These are phyloP conservation scores for Fusarium vanettenii DNA, from an alignment of 2,329 filamentous ascomycete genomes.

Conservation along the genomic window DNA sequence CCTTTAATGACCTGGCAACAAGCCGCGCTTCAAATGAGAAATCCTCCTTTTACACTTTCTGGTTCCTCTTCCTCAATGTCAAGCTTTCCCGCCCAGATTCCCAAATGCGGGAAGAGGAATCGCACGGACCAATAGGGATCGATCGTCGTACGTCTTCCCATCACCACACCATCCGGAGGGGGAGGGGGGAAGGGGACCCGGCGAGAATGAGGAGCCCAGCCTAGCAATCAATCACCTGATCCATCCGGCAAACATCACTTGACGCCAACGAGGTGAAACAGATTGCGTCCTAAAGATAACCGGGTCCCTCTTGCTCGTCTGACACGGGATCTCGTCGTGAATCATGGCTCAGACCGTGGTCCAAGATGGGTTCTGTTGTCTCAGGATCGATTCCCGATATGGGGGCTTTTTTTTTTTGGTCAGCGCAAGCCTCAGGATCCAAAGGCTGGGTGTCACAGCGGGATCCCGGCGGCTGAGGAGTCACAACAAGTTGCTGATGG, in stretches of 20 bases:
- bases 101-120: slow-evolving; percentile 25
- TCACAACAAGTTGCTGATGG: neutral
- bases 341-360: slow-evolving; percentile 2
- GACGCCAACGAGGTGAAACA: slow-evolving; percentile 34
- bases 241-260: slow-evolving; percentile 30
- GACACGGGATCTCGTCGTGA: slow-evolving; percentile 8
- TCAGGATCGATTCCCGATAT: neutral
- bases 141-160: slow-evolving; percentile 1
- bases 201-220: neutral
- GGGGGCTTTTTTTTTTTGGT: slow-evolving; percentile 2
- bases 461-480: slow-evolving; percentile 1
- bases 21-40: neutral
- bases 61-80: neutral
- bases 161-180: slow-evolving; percentile 16
- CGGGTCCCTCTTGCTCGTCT: slow-evolving; percentile 15
- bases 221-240: slow-evolving; percentile 34
- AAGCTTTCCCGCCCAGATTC: slow-evolving; percentile 15
- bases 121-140: slow-evolving; percentile 27
- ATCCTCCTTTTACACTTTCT: slow-evolving; percentile 1
- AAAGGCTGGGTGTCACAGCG: slow-evolving; percentile 6
- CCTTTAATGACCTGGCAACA: neutral
- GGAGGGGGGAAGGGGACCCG: slow-evolving; percentile 9
- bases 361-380: neutral
- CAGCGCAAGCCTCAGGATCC: neutral
- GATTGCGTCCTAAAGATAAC: slow-evolving; percentile 30